Conservation (phyloP, 2,329 filamentous ascomycete species). For the Epichloe sp. region DNA sequence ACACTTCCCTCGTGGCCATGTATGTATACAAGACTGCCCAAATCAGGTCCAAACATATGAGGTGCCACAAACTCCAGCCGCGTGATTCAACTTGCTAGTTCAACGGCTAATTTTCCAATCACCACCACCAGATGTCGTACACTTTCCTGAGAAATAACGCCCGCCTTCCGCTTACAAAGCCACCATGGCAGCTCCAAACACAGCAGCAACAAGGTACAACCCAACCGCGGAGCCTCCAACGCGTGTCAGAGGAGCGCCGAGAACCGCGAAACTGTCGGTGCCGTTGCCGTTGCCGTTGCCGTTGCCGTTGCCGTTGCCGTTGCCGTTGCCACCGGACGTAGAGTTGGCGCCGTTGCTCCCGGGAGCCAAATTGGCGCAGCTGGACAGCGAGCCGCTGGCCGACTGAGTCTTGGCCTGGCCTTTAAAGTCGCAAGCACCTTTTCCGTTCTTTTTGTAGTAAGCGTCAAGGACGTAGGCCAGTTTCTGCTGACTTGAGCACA, state of each 20-base stretch:
- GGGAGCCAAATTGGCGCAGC: slow-evolving; percentile 44
- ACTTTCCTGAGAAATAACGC: neutral
- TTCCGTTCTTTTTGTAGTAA: slow-evolving; percentile 51
- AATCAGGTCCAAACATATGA: too few relatives aligned
- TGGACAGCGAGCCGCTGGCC: slow-evolving; percentile 34
- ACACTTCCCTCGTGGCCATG: too few relatives aligned
- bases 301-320: neutral
- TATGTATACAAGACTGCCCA: neutral
- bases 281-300: slow-evolving; percentile 7
- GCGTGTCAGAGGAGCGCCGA: slow-evolving; percentile 21
- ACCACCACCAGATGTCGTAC: neutral
- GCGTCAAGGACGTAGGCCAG: slow-evolving; percentile 61
- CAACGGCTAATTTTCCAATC: too few relatives aligned
- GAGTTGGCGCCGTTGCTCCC: slow-evolving; percentile 30
- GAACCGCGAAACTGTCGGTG: slow-evolving; percentile 22
- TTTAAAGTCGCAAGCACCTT: slow-evolving; percentile 52
- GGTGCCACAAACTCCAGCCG: too few relatives aligned
- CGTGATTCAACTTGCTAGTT: too few relatives aligned
- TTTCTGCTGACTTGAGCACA: slow-evolving; percentile 59
- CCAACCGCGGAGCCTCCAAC: slow-evolving; percentile 34
- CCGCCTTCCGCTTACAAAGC: slow-evolving; percentile 26
- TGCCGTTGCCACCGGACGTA: neutral
- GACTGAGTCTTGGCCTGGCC: slow-evolving; percentile 48
- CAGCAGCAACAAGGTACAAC: slow-evolving; percentile 36
- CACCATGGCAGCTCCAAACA: slow-evolving; percentile 38